These are phyloP conservation scores for Cyclostephanos invisitatus DNA, from an alignment of 108 stramenopile species.

Conservation along the genomic window DNA sequence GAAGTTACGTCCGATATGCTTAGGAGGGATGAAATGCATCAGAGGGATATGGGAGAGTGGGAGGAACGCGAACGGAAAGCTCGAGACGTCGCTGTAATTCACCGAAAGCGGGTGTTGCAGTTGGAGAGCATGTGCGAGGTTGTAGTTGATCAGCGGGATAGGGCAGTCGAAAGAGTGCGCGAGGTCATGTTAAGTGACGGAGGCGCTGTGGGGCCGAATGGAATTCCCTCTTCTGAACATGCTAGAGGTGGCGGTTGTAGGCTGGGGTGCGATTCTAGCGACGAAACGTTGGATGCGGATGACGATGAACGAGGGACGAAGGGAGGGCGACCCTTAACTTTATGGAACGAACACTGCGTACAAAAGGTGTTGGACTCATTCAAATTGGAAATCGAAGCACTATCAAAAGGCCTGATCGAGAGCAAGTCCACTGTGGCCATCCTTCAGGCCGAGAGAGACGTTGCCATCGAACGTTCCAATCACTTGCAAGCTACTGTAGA, in stretches of 20 bases:
- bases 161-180: neutral
- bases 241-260: neutral
- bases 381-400: neutral
- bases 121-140: constrained; percentile 7
- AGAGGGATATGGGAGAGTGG: neutral
- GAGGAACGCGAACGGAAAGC: neutral
- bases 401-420: neutral
- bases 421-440: neutral
- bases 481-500: neutral
- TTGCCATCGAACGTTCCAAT: neutral
- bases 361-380: neutral
- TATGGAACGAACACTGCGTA: neutral
- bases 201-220: neutral
- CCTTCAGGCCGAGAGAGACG: neutral
- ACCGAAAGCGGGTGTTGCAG: neutral
- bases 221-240: neutral
- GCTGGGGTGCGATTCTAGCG: neutral
- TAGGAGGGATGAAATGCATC: neutral
- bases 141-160: constrained; percentile 1
- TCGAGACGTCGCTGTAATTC: neutral
- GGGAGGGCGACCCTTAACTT: neutral
- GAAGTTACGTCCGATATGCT: neutral
- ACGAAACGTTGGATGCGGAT: neutral
- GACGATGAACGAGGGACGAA: neutral
- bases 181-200: neutral